Conservation (phyloP, 768 basidiomycete species). For the Boletus sensibilis region DNA sequence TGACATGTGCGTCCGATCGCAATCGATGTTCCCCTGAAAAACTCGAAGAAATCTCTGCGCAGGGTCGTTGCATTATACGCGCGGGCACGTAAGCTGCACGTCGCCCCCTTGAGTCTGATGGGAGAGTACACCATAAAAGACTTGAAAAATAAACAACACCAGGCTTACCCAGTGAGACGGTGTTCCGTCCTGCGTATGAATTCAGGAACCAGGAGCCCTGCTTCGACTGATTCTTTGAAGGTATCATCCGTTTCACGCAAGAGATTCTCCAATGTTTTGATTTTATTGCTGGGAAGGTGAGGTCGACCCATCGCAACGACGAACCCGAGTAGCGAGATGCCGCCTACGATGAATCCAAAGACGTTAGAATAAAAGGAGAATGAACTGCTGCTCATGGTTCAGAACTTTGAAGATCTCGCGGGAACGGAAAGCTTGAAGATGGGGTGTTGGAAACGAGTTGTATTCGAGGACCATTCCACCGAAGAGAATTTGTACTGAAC, state of each 20-base stretch:
- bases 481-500: background rate
- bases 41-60: background rate
- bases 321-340: background rate
- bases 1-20: background rate
- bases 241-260: background rate
- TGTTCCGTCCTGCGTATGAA: background rate
- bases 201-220: background rate
- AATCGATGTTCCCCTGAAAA: background rate
- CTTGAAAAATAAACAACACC: background rate
- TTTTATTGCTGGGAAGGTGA: background rate
- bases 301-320: background rate
- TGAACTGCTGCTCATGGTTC: background rate
- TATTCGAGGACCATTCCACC: background rate
- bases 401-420: background rate
- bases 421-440: background rate
- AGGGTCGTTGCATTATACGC: background rate
- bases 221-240: background rate
- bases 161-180: background rate
- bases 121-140: too few species aligned
- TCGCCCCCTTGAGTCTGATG: background rate
- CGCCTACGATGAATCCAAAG: background rate
- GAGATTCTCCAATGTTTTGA: background rate
- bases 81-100: background rate
- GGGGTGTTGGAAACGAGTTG: background rate
- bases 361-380: background rate